Conservation (phyloP, 805 yeast genomes). For the Schizosaccharomyces cryophilus region DNA sequence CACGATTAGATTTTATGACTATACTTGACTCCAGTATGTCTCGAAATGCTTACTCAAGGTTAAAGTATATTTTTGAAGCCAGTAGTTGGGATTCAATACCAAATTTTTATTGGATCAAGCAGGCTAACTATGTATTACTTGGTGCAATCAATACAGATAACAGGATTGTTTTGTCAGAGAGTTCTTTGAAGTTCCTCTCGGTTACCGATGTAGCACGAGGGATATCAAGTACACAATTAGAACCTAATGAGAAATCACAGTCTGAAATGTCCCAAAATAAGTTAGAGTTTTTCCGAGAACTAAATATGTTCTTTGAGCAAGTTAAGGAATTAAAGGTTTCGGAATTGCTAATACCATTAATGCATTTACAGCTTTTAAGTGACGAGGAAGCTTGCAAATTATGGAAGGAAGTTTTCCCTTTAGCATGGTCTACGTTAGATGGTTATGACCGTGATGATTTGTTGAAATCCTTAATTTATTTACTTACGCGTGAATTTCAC, state of each 20-base stretch:
- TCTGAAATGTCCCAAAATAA: not conserved
- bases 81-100: conserved; percentile 93
- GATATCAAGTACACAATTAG: not conserved
- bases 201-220: not conserved
- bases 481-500: conserved; percentile 77
- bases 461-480: conserved; percentile 51
- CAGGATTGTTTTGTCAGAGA: not conserved
- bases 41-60: conserved; percentile 47
- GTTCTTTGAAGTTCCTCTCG: too few relatives aligned
- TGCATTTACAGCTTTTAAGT: not conserved
- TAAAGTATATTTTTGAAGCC: conserved; percentile 66
- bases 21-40: conserved; percentile 63
- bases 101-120: conserved; percentile 85
- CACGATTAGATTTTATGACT: conserved; percentile 54
- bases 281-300: not conserved
- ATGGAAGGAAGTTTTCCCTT: conserved; percentile 69
- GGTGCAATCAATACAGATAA: conserved; percentile 17
- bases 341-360: not conserved
- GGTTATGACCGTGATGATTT: conserved; percentile 63
- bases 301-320: not conserved
- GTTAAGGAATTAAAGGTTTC: not conserved
- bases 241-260: too few relatives aligned
- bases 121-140: conserved; percentile 65
- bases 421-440: conserved; percentile 49
- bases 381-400: conserved; percentile 15